A percentile compares a stretch with the other conserved stretches of the same genome.
Conservation (phyloP, 306 rosid genomes). For the peach (Prunus persica) region DNA sequence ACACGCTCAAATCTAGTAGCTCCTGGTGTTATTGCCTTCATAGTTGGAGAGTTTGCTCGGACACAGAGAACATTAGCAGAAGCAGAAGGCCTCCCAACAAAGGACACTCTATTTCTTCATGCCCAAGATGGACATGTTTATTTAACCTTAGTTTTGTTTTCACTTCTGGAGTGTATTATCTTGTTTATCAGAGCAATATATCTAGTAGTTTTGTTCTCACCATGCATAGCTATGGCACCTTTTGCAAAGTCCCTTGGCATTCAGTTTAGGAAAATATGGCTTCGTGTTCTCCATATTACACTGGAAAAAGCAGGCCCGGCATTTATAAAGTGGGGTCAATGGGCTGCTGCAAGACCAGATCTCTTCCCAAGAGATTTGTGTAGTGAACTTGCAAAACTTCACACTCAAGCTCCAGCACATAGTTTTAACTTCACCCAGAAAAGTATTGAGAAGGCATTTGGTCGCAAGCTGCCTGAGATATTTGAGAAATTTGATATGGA, state of each 20-base stretch:
- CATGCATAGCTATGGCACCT: conserved; percentile 70
- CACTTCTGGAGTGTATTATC: conserved; percentile 45
- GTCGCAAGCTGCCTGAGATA: conserved; percentile 55
- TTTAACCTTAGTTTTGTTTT: conserved; percentile 42
- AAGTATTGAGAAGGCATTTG: conserved; percentile 66
- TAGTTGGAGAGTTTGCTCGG: conserved; percentile 55
- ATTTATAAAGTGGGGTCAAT: conserved; percentile 87
- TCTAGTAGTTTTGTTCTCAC: conserved; percentile 58
- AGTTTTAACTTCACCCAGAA: conserved; percentile 53
- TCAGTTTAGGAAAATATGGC: conserved; percentile 62
- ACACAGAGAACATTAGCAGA: conserved; percentile 34
- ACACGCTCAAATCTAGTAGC: conserved; percentile 56
- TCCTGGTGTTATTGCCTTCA: conserved; percentile 57
- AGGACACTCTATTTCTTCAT: conserved; percentile 37
- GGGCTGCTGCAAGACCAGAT: conserved; percentile 89
- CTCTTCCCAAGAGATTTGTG: conserved; percentile 80
- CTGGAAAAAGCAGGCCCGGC: conserved; percentile 80
- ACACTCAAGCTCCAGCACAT: conserved; percentile 70
- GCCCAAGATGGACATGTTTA: conserved; percentile 46
- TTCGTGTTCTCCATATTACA: conserved; percentile 47
- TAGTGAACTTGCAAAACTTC: conserved; percentile 62
- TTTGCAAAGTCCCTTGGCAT: conserved; percentile 48
- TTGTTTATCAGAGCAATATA: conserved; percentile 63
- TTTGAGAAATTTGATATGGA: conserved; percentile 71
- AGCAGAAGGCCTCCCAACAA: conserved; percentile 48